A percentile compares a stretch with the other conserved stretches of the same genome.
These are phyloP conservation scores for Casuarina glauca DNA, from an alignment of 306 rosid species.

Conservation along the genomic window DNA sequence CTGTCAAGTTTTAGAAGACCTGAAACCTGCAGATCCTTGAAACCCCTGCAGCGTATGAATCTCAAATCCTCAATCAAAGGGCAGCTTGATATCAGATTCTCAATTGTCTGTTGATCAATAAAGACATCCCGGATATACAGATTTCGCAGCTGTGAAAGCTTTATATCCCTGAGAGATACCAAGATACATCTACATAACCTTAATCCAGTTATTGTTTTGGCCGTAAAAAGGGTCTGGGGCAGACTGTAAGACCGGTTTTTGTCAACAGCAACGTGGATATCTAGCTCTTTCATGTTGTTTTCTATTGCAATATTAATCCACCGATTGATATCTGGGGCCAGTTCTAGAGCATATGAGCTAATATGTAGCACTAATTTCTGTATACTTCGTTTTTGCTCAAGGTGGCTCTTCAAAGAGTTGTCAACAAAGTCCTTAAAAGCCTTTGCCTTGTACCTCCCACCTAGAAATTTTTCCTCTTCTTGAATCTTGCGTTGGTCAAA, in stretches of 20 bases:
- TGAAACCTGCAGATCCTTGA: conserved; percentile 29
- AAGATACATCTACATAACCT: conserved; percentile 40
- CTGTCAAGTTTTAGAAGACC: conserved; percentile 27
- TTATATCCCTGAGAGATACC: neutral
- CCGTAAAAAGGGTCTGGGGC: conserved; percentile 19
- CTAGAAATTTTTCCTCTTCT: conserved; percentile 17
- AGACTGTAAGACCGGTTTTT: conserved; percentile 8
- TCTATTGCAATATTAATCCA: conserved; percentile 24
- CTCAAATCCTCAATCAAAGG: conserved; percentile 51
- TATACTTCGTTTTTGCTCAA: neutral
- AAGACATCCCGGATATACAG: conserved; percentile 31
- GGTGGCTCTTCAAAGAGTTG: conserved; percentile 12
- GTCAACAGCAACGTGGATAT: conserved; percentile 28
- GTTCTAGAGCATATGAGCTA: conserved; percentile 17
- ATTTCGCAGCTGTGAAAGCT: conserved; percentile 40
- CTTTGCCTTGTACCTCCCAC: neutral
- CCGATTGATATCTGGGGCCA: conserved; percentile 1
- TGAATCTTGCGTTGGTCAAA: conserved; percentile 36
- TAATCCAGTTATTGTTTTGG: conserved; percentile 28
- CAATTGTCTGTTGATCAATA: conserved; percentile 14
- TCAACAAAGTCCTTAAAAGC: conserved; percentile 28
- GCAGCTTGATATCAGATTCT: conserved; percentile 39
- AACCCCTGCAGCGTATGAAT: conserved; percentile 45
- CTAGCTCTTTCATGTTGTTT: conserved; percentile 37
- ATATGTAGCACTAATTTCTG: conserved; percentile 36